Evolutionary conservation across 768 basidiomycete species (phyloP), one percentile per base, ranked within the genome.

Genomic region (Lactarius sanguifluus): DNA sequence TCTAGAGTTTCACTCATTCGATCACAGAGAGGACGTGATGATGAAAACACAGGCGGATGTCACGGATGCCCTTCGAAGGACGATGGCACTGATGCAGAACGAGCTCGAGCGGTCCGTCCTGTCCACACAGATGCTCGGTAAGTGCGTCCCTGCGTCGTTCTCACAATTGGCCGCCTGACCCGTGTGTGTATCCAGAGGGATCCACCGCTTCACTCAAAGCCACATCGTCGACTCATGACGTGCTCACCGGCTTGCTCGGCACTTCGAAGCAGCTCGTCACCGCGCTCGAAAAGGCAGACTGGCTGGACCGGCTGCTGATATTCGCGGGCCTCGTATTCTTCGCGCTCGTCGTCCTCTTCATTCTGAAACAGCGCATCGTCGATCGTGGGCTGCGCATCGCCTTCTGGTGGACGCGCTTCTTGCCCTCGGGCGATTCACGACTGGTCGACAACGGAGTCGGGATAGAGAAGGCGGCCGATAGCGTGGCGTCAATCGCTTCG

Each of bases 41-140:
- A 94, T 95, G 89, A 87, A 87, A 69, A 88, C 93, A n/a, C 93
- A 88, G 63, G 84, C 90, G 67, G 85, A 95, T 68, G 92, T 99
- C 12, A 98, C 96, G 1, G 89, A 91, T 25, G 86, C 92, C 4
- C 80, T 98, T 10, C 86, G 92, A 57, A 85, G 95, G 41, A 98
- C 96, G 4, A 83, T 94, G 43, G 81, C 79, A 15, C 78, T 94
- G 5, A 93, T 99, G 92, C 93, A 96, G 77, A 86, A 85, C 47
- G 97, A 98, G 73, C 86, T 99, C 2, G 92, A 98, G 72, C 85
- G 87, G 28, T 95, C 92, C 0, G 92, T 96, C 7, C 81, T 96
- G 58, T 86, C 92, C 3, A 82, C 82, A 6, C 95, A 99, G 74
- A 85, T 96, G 74, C 85, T 98, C 43, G 91, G 93, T 91, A 72